Percentiles rank a stretch among this genome's conserved stretches.
Evolutionary conservation across 2,329 filamentous ascomycete genomes (phyloP).

Genomic region (Ascochyta fabae): DNA sequence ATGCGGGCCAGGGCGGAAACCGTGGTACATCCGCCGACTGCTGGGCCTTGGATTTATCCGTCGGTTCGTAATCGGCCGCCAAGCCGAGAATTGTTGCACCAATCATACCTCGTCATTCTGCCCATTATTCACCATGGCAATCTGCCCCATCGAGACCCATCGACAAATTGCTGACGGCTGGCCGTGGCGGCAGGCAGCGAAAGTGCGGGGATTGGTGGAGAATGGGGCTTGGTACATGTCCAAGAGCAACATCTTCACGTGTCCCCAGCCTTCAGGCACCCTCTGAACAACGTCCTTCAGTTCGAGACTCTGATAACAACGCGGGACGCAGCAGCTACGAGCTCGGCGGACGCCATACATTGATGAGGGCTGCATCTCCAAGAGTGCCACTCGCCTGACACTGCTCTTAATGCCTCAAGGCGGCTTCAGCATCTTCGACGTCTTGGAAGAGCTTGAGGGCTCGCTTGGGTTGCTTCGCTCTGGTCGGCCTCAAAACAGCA

Average conservation of each 20-base stretch:
- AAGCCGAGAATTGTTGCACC: slow-evolving; percentile 38
- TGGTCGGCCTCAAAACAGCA: not conserved
- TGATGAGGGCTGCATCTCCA: slow-evolving; percentile 13
- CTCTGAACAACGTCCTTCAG: slow-evolving; percentile 14
- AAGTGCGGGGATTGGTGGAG: slow-evolving; percentile 41
- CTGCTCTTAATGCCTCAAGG: slow-evolving; percentile 8
- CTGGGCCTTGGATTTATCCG: slow-evolving; percentile 41
- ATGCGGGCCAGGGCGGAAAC: slow-evolving; percentile 32
- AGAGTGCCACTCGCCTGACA: slow-evolving; percentile 10
- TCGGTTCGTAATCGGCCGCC: slow-evolving; percentile 24
- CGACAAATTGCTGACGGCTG: slow-evolving; percentile 34
- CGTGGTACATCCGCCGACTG: slow-evolving; percentile 29
- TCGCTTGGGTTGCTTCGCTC: slow-evolving; percentile 11
- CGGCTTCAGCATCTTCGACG: not conserved
- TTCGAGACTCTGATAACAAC: slow-evolving; percentile 11
- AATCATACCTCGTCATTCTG: slow-evolving; percentile 22
- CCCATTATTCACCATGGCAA: slow-evolving; percentile 16
- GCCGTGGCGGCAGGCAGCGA: slow-evolving; percentile 14
- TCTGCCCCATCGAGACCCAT: slow-evolving; percentile 35
- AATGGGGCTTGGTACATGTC: slow-evolving; percentile 22
- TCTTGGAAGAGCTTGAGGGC: slow-evolving; percentile 13
- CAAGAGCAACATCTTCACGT: slow-evolving; percentile 7
- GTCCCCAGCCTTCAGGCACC: slow-evolving; percentile 16
- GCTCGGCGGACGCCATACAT: slow-evolving; percentile 16
- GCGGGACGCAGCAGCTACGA: slow-evolving; percentile 12